Percentiles rank a stretch among this genome's conserved stretches.
Evolutionary conservation across 2,329 filamentous ascomycete genomes (phyloP).

Genomic region (Talaromyces atroroseus): DNA sequence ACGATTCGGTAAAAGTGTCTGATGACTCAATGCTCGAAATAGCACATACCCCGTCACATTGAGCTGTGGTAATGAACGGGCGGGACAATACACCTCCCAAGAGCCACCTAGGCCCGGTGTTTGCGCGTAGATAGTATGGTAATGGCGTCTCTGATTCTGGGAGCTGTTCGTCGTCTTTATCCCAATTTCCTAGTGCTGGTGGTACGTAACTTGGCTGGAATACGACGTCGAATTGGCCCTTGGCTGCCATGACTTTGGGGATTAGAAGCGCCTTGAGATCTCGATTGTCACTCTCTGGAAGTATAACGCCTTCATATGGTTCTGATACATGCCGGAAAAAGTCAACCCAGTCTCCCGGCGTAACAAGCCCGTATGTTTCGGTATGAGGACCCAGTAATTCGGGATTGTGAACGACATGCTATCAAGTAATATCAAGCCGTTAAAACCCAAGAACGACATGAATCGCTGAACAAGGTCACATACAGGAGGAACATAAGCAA

Average conservation of each 20-base stretch:
- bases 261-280: conserved; percentile 48
- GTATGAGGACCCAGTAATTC: conserved; percentile 51
- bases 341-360: conserved; percentile 55
- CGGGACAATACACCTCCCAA: conserved; percentile 43
- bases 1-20: conserved; percentile 28
- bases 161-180: conserved; percentile 8
- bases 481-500: conserved; percentile 54
- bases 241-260: conserved; percentile 52
- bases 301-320: conserved; percentile 45
- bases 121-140: conserved; percentile 50
- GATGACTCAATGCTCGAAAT: conserved; percentile 48
- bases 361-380: conserved; percentile 51
- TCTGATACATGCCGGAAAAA: conserved; percentile 57
- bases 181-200: conserved; percentile 6
- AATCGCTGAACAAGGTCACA: conserved; percentile 14
- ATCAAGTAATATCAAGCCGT: neutral
- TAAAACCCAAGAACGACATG: conserved; percentile 25
- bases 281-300: conserved; percentile 50
- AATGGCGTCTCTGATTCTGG: conserved; percentile 34
- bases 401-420: conserved; percentile 49
- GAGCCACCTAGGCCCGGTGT: conserved; percentile 45
- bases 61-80: conserved; percentile 46
- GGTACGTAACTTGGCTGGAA: conserved; percentile 45
- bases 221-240: conserved; percentile 52
- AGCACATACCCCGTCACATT: conserved; percentile 47